Evolutionary conservation across 2,329 filamentous ascomycete genomes (phyloP).

Genomic region (Aureobasidium melanogenum): DNA sequence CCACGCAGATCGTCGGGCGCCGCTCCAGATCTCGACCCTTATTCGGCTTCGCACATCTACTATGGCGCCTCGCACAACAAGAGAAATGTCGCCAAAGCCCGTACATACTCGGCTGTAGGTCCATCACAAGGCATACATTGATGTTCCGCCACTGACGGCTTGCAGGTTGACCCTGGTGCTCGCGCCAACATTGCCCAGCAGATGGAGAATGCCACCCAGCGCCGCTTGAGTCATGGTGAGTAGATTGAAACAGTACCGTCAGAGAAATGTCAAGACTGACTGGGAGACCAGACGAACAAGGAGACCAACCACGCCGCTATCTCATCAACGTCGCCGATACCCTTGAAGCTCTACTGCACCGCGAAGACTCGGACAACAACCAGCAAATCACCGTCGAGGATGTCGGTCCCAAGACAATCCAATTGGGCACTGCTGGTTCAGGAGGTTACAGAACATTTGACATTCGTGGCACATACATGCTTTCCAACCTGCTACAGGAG

Average conservation of each 20-base stretch:
- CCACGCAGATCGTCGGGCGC: constrained; percentile 16
- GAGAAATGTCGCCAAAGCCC: constrained; percentile 37
- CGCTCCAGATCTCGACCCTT: constrained; percentile 41
- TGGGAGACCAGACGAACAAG: constrained; percentile 57
- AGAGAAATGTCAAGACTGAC: not conserved
- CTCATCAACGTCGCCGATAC: constrained; percentile 81
- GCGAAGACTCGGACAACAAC: constrained; percentile 90
- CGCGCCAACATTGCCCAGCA: constrained; percentile 15
- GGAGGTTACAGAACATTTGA: constrained; percentile 83
- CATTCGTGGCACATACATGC: constrained; percentile 91
- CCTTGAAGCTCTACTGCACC: constrained; percentile 64
- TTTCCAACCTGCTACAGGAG: constrained; percentile 93
- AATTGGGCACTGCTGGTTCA: constrained; percentile 75
- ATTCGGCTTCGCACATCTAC: constrained; percentile 50
- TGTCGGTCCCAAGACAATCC: constrained; percentile 79
- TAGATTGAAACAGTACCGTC: not conserved
- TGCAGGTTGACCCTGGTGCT: constrained; percentile 15
- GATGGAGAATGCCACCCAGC: constrained; percentile 13
- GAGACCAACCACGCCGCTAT: constrained; percentile 64
- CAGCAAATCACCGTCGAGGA: constrained; percentile 98
- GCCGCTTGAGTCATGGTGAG: constrained; percentile 26
- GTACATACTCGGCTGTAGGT: constrained; percentile 50
- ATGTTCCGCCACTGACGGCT: constrained; percentile 7
- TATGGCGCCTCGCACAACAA: constrained; percentile 46
- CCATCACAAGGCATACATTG: not conserved